Evolutionary conservation across 345 rosid genomes (phyloP), one percentile per base, ranked within the genome.

Genomic region (Anastatica hierochuntica): DNA sequence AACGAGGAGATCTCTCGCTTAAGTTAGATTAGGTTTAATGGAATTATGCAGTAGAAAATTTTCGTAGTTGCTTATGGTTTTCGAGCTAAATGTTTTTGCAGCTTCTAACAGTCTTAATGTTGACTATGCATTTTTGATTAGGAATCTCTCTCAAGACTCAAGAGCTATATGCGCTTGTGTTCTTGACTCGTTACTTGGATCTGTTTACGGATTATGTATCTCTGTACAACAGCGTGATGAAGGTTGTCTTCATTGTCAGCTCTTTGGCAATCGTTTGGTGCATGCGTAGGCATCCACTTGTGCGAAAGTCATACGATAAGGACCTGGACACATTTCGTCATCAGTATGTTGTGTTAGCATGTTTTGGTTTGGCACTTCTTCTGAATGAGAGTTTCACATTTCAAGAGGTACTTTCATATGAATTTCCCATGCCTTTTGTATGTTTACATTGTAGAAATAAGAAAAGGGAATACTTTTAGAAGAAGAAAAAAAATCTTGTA

Each of bases 101-200:
- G n/a, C n/a, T n/a, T n/a, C n/a, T n/a, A n/a, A n/a, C n/a, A n/a
- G n/a, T n/a, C n/a, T 29, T 15, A 36, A 0, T 52, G 54, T 43
- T 54, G 58, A 63, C 21, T 63, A 21, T 49, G 53, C 11, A 46
- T 31, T 41, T 60, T 59, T 52, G 19, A 26, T 10, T n/a, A 90
- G 98, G 98, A 53, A 61, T 90, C 57, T 90, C 98, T 50, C 74
- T 84, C 47, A 87, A 84, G 78, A 90, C 96, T 26, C 98, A 90
- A 73, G 98, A 90, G 79, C 85, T 90, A 5, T 90, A 73, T 20
- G 98, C 89, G 10, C 52, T 77, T 53, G 98, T 90, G 52, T 90
- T 90, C 70, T 12, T 90, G 78, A 38, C 87, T 51, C 83, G 98
- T 26, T 90, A 90, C 69, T 60, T 87, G 85, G 92, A 90, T 76